phyloP scores from a whole-genome alignment of 495 filamentous ascomycete species.

The Parachaetomium inaequale region DNA sequence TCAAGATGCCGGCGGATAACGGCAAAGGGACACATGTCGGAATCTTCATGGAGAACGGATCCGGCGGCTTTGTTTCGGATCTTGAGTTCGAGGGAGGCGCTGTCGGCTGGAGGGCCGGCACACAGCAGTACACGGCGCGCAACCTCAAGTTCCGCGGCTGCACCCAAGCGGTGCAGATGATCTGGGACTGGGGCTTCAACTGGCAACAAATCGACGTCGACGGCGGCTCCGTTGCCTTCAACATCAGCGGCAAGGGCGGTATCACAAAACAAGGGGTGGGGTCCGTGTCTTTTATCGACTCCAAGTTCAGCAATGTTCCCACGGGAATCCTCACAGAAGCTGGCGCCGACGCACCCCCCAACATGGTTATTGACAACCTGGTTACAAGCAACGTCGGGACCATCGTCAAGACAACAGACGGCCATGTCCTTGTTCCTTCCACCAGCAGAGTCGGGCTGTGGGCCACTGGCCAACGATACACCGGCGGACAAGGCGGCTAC shows the following conservation, averaged over 20 bases:
- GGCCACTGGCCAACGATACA: not conserved
- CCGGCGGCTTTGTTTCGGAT: not conserved
- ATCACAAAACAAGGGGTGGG: not conserved
- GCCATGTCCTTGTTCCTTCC: not conserved
- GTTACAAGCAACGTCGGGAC: not conserved
- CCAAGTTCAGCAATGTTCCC: not conserved
- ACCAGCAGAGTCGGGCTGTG: not conserved
- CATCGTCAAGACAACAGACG: not conserved
- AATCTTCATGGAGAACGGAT: not conserved
- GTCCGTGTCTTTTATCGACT: not conserved
- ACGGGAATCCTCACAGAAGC: not conserved
- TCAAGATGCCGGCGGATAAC: not conserved
- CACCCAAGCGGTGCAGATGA: not conserved
- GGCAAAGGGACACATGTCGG: not conserved
- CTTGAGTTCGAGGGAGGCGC: not conserved
- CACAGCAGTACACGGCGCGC: not conserved
- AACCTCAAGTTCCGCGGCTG: not conserved
- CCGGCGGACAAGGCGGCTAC: not conserved
- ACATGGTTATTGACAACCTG: conserved; percentile 2
- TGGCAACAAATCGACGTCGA: not conserved
- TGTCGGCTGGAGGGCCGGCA: not conserved
- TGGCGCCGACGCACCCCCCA: not conserved
- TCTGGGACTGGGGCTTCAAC: not conserved
- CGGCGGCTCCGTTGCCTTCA: not conserved
- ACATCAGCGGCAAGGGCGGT: not conserved